Conservation (phyloP, 1,284 basidiomycete species). For the Cystobasidium slooffiae region DNA sequence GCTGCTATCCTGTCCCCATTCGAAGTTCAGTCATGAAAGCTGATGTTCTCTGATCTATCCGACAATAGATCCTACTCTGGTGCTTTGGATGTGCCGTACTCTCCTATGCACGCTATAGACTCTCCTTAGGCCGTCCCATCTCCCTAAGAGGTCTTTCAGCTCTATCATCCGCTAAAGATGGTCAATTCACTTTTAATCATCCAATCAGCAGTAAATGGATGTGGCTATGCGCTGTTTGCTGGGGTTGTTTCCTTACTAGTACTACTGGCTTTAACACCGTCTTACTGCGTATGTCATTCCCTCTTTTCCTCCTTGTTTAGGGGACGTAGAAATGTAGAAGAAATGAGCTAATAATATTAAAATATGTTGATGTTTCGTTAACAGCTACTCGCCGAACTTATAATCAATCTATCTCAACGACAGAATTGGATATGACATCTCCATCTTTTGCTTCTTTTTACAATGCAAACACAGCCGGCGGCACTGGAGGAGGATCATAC, state of each 20-base stretch:
- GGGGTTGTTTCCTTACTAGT: slow-evolving; percentile 18
- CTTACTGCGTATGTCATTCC: neutral
- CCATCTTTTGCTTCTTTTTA: slow-evolving; percentile 19
- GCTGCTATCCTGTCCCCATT: too few relatives aligned
- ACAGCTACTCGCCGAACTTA: slow-evolving; percentile 15
- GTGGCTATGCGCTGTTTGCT: slow-evolving; percentile 17
- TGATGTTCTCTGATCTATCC: neutral
- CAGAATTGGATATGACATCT: slow-evolving; percentile 20
- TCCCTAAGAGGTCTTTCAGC: slow-evolving; percentile 14
- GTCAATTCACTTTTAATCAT: slow-evolving; percentile 11
- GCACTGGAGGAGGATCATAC: neutral
- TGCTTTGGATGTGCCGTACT: slow-evolving; percentile 15
- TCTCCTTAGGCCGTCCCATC: slow-evolving; percentile 7
- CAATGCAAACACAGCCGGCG: neutral
- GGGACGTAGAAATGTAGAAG: too few relatives aligned
- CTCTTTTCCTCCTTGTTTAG: neutral
- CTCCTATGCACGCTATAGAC: slow-evolving; percentile 10
- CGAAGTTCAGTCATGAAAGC: neutral
- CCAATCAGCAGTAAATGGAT: slow-evolving; percentile 1
- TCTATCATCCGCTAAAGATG: slow-evolving; percentile 8
- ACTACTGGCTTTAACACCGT: slow-evolving; percentile 22
- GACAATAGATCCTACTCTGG: slow-evolving; percentile 10
- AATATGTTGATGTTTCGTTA: neutral
- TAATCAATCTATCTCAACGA: neutral
- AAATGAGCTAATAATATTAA: neutral